phyloP scores from a whole-genome alignment of 2,329 filamentous ascomycete species.

The Paraphoma chrysanthemicola region DNA sequence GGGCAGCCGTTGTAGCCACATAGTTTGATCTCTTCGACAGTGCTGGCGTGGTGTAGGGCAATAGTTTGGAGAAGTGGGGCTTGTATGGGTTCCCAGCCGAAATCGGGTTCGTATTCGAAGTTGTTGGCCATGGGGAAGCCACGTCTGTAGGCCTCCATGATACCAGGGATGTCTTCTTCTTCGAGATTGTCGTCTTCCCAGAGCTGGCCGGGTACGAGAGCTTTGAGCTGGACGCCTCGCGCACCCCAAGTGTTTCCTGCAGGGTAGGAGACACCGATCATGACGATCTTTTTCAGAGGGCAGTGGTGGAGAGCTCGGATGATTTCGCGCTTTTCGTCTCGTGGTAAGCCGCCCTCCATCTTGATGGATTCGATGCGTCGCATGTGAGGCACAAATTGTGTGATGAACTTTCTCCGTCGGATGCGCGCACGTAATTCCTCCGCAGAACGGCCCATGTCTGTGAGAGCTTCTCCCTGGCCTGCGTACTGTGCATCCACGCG shows the following conservation, averaged over 20 bases:
- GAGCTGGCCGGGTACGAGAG: slow-evolving; percentile 32
- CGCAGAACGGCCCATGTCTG: slow-evolving; percentile 28
- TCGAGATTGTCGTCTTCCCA: slow-evolving; percentile 33
- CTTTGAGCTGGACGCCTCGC: slow-evolving; percentile 40
- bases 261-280: slow-evolving; percentile 53
- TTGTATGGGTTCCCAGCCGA: slow-evolving; percentile 47
- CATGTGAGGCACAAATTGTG: slow-evolving; percentile 52
- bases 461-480: slow-evolving; percentile 37
- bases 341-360: slow-evolving; percentile 55
- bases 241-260: slow-evolving; percentile 55
- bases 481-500: slow-evolving; percentile 50
- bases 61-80: slow-evolving; percentile 53
- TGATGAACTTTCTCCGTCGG: slow-evolving; percentile 50
- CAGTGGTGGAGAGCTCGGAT: slow-evolving; percentile 52
- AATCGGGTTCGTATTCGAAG: slow-evolving; percentile 45
- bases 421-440: slow-evolving; percentile 27
- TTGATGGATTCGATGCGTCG: slow-evolving; percentile 53
- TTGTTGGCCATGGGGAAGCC: slow-evolving; percentile 20
- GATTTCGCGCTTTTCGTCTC: slow-evolving; percentile 56
- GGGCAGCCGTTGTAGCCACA: slow-evolving; percentile 56
- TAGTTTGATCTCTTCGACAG: slow-evolving; percentile 55
- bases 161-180: slow-evolving; percentile 35
- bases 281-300: slow-evolving; percentile 53
- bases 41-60: slow-evolving; percentile 49
- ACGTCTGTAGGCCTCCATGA: slow-evolving; percentile 32